Evolutionary conservation across 164 flowering plant genomes (phyloP), one percentile per base, ranked within the genome.

Genomic region (Tinospora cordifolia): DNA sequence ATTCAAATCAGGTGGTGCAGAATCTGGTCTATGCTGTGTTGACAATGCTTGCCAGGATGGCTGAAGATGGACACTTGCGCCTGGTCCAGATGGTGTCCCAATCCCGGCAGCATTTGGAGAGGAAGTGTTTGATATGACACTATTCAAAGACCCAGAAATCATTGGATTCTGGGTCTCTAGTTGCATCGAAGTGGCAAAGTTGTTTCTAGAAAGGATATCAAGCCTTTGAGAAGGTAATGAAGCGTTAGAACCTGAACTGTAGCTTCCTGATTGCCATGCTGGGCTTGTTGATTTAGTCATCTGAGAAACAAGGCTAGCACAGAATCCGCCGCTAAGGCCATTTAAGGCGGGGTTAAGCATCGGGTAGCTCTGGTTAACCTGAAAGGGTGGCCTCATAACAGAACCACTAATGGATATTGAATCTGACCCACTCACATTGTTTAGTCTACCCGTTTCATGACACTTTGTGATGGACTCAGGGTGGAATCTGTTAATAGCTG

Each of bases 1-100:
- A 67, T 87, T 87, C 66, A 88, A 78, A 67, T 88, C 89, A 0
- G 89, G 86, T 14, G 88, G 87, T 58, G 74, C 81, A 19, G 85
- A 71, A 51, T 74, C 82, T 34, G 63, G 67, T 73, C 74, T 82
- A 63, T 77, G 77, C 8, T 72, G 77, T 1, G 65, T 70, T 17
- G 76, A 64, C 25, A 74, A 70, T 24, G 67, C 79, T 51, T 34
- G 74, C 76, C 77, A 69, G 17, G 80, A 72, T 30, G 22, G 75
- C 39, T 38, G 75, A 4, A 30, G 3, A 1, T 30, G 36, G 36
- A 65, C 26, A 59, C 74, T 69, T 8, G 47, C 13, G 15, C 69
- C 62, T n/a, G n/a, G n/a, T n/a, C n/a, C n/a, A n/a, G n/a, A n/a
- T n/a, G n/a, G n/a, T n/a, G n/a, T n/a, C n/a, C n/a, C n/a, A n/a